Evolutionary conservation across 805 yeast genomes (phyloP).

Genomic region (Nakazawaea ishiwadae): DNA sequence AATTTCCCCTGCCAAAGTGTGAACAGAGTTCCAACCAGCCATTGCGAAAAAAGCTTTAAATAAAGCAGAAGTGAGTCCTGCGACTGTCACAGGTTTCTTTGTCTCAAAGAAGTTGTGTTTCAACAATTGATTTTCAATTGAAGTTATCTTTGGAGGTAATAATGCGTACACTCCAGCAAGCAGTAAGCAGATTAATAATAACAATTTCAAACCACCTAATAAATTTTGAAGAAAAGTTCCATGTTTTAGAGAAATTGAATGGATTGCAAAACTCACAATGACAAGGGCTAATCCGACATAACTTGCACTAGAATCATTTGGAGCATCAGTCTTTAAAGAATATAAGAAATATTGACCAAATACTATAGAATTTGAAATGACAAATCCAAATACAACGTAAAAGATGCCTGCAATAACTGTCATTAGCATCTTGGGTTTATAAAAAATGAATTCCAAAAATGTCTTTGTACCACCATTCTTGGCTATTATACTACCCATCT

Average conservation of each 20-base stretch:
- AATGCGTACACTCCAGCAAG: conserved; percentile 55
- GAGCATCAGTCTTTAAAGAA: conserved; percentile 37
- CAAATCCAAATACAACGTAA: conserved; percentile 46
- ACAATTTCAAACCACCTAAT: conserved; percentile 57
- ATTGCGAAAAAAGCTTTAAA: conserved; percentile 48
- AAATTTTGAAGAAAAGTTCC: conserved; percentile 61
- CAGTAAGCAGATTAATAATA: conserved; percentile 48
- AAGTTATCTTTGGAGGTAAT: conserved; percentile 38
- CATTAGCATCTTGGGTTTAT: conserved; percentile 49
- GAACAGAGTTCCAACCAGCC: conserved; percentile 53
- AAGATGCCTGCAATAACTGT: conserved; percentile 44
- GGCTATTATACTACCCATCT: conserved; percentile 67
- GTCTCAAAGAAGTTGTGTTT: conserved; percentile 24
- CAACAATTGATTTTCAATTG: conserved; percentile 38
- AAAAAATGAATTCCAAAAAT: conserved; percentile 63
- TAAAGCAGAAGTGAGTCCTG: conserved; percentile 44
- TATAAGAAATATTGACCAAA: conserved; percentile 50
- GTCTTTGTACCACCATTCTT: conserved; percentile 75
- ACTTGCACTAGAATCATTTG: conserved; percentile 31
- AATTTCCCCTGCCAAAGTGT: conserved; percentile 50
- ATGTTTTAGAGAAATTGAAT: conserved; percentile 53
- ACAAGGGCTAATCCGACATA: conserved; percentile 38
- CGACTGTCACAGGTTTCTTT: conserved; percentile 28
- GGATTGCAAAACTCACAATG: conserved; percentile 34
- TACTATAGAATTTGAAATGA: conserved; percentile 45